A percentile compares a stretch with the other conserved stretches of the same genome.
phyloP scores from a whole-genome alignment of 2,329 filamentous ascomycete genomes.

The Claviceps humidiphila region DNA sequence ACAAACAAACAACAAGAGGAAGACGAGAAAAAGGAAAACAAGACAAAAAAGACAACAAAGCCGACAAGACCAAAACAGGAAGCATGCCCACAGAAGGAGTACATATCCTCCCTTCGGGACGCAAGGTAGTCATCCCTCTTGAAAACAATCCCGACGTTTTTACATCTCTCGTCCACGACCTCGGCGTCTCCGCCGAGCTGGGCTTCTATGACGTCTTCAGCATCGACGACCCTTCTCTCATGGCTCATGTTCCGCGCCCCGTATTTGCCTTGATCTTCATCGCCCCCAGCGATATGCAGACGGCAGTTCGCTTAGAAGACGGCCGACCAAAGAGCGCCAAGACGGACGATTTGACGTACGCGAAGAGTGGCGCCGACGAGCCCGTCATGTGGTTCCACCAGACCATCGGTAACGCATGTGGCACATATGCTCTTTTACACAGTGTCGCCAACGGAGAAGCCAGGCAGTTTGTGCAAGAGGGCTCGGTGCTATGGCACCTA shows the following conservation, averaged over 20 bases:
- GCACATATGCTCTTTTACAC: constrained; percentile 66
- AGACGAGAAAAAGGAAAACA: background rate
- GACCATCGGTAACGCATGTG: constrained; percentile 72
- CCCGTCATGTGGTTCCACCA: constrained; percentile 75
- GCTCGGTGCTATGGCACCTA: constrained; percentile 43
- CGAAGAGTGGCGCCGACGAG: constrained; percentile 30
- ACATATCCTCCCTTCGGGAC: constrained; percentile 15
- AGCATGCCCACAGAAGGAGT: constrained; percentile 19
- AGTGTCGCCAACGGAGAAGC: constrained; percentile 56
- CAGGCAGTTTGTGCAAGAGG: constrained; percentile 36
- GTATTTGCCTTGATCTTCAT: constrained; percentile 68
- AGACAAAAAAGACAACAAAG: background rate
- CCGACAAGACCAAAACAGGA: background rate
- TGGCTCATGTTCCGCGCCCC: constrained; percentile 59
- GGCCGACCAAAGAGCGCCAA: constrained; percentile 10
- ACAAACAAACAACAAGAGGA: background rate
- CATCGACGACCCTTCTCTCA: constrained; percentile 63
- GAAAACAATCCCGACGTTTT: constrained; percentile 67
- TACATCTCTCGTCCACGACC: constrained; percentile 53
- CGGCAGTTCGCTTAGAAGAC: constrained; percentile 23
- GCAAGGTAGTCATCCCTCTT: constrained; percentile 26
- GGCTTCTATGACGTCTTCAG: constrained; percentile 74
- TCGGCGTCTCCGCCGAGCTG: constrained; percentile 55
- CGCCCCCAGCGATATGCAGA: constrained; percentile 46
- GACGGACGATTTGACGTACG: constrained; percentile 17